phyloP scores from a whole-genome alignment of 75 land plant species.

The Pinus tabuliformis region DNA sequence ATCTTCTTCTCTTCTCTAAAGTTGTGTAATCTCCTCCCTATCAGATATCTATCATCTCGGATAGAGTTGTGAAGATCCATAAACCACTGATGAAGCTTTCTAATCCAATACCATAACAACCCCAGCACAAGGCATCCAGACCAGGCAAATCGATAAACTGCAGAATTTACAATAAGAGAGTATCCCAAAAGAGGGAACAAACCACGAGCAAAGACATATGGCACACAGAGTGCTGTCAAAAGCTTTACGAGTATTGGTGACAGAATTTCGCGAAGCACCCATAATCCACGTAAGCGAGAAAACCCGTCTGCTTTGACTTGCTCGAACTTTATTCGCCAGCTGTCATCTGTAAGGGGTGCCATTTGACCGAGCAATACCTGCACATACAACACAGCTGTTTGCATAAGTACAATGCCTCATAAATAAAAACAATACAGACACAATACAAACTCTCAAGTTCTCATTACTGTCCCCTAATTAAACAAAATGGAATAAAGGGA shows the following conservation, averaged over 20 bases:
- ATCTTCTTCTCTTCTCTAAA: conserved; percentile 50
- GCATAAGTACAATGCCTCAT: background rate
- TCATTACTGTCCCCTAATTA: background rate
- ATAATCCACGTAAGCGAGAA: conserved; percentile 72
- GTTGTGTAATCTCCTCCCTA: conserved; percentile 87
- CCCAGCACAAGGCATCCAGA: conserved; percentile 81
- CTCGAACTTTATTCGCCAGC: conserved; percentile 93
- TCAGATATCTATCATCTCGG: conserved; percentile 86
- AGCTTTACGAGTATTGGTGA: conserved; percentile 80
- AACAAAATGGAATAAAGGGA: background rate
- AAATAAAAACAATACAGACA: background rate
- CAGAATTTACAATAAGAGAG: conserved; percentile 80
- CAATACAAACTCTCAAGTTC: background rate
- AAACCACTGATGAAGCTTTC: conserved; percentile 78
- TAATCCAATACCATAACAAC: conserved; percentile 64
- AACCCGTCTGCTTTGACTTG: conserved; percentile 92
- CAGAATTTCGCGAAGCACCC: conserved; percentile 86
- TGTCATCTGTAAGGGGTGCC: conserved; percentile 83
- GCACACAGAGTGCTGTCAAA: conserved; percentile 83
- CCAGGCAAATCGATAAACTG: conserved; percentile 95
- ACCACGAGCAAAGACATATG: conserved; percentile 88
- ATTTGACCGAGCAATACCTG: conserved; percentile 92
- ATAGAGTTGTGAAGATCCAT: conserved; percentile 91
- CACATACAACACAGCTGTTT: conserved; percentile 4
- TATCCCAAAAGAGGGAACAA: conserved; percentile 86